These are phyloP conservation scores for Pulveroboletus sp. DNA, from an alignment of 768 basidiomycete species.

Conservation along the genomic window DNA sequence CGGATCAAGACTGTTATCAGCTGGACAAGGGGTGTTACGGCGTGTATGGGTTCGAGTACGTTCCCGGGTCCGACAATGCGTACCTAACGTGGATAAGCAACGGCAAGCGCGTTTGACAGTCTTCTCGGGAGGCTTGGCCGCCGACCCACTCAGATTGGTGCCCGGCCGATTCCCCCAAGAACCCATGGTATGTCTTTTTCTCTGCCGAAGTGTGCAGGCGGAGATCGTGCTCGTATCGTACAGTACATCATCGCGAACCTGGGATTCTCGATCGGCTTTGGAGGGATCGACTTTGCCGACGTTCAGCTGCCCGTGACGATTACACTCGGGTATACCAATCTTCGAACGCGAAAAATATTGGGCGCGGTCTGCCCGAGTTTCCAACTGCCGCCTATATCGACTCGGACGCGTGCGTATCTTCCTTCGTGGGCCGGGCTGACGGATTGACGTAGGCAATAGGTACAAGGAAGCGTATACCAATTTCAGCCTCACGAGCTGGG, in stretches of 20 bases:
- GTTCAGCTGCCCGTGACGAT: conserved; percentile 56
- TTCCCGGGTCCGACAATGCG: conserved; percentile 43
- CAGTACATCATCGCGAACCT: conserved; percentile 70
- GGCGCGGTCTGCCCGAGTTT: conserved; percentile 66
- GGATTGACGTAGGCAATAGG: conserved; percentile 15
- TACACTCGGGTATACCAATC: conserved; percentile 78
- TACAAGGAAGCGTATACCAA: conserved; percentile 46
- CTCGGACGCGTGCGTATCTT: conserved; percentile 39
- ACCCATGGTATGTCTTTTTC: conserved; percentile 48
- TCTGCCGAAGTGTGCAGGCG: not conserved
- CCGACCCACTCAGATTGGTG: conserved; percentile 50
- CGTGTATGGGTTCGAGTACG: conserved; percentile 54
- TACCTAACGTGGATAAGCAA: conserved; percentile 73
- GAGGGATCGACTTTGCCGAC: conserved; percentile 54
- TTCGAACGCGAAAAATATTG: conserved; percentile 44
- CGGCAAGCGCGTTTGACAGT: conserved; percentile 56
- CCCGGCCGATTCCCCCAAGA: conserved; percentile 64
- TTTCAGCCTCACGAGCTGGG: conserved; percentile 44
- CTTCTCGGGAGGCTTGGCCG: conserved; percentile 42
- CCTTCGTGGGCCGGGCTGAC: no score
- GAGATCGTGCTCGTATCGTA: not conserved
- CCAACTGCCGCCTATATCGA: conserved; percentile 79
- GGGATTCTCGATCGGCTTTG: conserved; percentile 68
- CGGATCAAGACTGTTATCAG: conserved; percentile 46
- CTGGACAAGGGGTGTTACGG: conserved; percentile 39